phyloP scores from a whole-genome alignment of 2,329 filamentous ascomycete species.

The Daldinia eschscholtzii region DNA sequence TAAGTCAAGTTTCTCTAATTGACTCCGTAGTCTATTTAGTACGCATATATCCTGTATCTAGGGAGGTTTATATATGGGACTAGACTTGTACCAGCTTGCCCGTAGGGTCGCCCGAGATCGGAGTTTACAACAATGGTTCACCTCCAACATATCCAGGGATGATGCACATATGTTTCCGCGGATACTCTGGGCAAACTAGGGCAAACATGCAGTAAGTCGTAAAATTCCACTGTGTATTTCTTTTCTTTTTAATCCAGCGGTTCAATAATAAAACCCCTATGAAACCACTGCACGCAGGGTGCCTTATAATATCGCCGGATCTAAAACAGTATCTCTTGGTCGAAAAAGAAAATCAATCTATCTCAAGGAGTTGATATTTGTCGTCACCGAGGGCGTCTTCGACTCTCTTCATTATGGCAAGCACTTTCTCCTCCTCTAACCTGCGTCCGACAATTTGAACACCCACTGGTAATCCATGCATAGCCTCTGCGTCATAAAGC shows the following conservation, averaged over 20 bases:
- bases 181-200: not conserved
- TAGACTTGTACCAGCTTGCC: not conserved
- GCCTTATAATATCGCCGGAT: constrained; percentile 14
- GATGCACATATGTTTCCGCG: not conserved
- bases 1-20: not conserved
- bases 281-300: constrained; percentile 3
- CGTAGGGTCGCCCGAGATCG: constrained; percentile 35
- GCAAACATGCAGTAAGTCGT: constrained; percentile 1
- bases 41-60: not conserved
- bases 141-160: constrained; percentile 10
- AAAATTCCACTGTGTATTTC: not conserved
- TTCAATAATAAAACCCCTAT: not conserved
- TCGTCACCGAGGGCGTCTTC: constrained; percentile 77
- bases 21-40: constrained; percentile 1
- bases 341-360: constrained; percentile 55
- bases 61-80: constrained; percentile 26
- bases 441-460: constrained; percentile 86
- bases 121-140: constrained; percentile 19
- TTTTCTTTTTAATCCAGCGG: not conserved
- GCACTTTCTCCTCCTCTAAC: constrained; percentile 88
- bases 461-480: constrained; percentile 89
- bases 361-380: constrained; percentile 64
- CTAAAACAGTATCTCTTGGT: constrained; percentile 1
- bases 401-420: constrained; percentile 82
- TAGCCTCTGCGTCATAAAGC: constrained; percentile 82